Base-by-base conservation (phyloP, 2,329 filamentous ascomycete genomes). In the Monilinia fructigena region DNA sequence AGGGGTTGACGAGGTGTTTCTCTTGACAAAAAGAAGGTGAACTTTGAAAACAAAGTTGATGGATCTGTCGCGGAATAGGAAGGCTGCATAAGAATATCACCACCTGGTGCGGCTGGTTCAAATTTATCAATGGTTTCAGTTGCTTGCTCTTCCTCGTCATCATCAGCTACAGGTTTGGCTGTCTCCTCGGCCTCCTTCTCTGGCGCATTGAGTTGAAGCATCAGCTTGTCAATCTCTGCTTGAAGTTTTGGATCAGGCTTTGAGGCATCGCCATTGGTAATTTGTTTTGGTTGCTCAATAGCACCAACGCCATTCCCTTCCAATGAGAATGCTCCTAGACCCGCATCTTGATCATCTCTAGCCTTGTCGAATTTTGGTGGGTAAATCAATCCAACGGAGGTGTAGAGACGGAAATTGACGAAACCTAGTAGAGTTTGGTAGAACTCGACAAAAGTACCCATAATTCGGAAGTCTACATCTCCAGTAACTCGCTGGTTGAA, bases 391-490 rank as follows among this genome's bases (percentile, higher is more conserved):
- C 95, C 95, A 70, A 96, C 83, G 0, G 91, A 89, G 1, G 93
- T 97, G 81, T 97, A 99, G 56, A 99, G 83, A 70, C 92, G 85
- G 83, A 93, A 99, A 83, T 99, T 97, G 80, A 98, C 88, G 75
- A 99, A 99, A 68, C 94, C 91, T 26, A 99, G 83, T 18, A 99
- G 84, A 5, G 94, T 98, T 75, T 96, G 97, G 82, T 99, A 99
- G 79, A 99, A 99, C 78, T 99, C 94, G 71, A 99, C 89, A 76
- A 99, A 99, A 5, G 95, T 99, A 68, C 92, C 94, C 95, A 99
- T 99, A 79, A 99, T 99, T 75, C 95, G 86, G 81, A 97, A 99
- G 79, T 99, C 95, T 70, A 99, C 90, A 78, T 99, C 95, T 67
- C 90, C 92, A 52, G 95, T 91, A 18, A 97, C 89, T 72, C 91